Conservation (phyloP, 768 basidiomycete genomes). For the Cystobasidium tubakii region DNA sequence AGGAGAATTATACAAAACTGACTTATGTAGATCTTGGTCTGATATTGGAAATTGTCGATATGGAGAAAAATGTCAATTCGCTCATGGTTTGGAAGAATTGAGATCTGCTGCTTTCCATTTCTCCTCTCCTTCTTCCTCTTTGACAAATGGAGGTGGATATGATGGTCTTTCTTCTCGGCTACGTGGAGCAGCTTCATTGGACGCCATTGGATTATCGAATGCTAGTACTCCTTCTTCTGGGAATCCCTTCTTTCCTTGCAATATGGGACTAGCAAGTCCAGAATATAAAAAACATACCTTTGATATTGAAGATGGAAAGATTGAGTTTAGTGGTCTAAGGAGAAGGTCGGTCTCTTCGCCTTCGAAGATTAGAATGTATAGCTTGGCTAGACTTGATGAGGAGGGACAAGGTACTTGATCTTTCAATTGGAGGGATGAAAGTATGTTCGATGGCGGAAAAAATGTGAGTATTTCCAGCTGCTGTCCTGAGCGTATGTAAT, state of each 20-base stretch:
- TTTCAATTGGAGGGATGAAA: neutral
- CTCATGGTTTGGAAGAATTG: slow-evolving; percentile 83
- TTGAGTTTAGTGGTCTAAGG: neutral
- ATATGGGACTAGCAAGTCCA: neutral
- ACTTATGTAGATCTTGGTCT: slow-evolving; percentile 25
- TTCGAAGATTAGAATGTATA: slow-evolving; percentile 9
- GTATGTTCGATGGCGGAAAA: neutral
- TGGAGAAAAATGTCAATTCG: slow-evolving; percentile 83
- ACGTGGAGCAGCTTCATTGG: too few species aligned
- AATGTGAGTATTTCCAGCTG: neutral
- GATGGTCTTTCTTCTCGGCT: too few species aligned
- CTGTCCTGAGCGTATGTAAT: too few species aligned
- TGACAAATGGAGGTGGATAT: too few species aligned
- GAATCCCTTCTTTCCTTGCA: too few species aligned
- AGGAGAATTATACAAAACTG: slow-evolving; percentile 33
- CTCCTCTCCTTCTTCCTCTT: too few species aligned
- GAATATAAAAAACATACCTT: neutral
- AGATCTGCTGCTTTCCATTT: too few species aligned
- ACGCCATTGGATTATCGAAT: too few species aligned
- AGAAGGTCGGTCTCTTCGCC: neutral
- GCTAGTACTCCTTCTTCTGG: slow-evolving; percentile 48
- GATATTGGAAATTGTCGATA: slow-evolving; percentile 57
- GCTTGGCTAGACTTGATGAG: neutral
- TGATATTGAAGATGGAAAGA: neutral
- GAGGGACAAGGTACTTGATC: neutral